Base-by-base conservation (phyloP, 1,139 yeast genomes). In the Magnusiomyces magnusii region DNA sequence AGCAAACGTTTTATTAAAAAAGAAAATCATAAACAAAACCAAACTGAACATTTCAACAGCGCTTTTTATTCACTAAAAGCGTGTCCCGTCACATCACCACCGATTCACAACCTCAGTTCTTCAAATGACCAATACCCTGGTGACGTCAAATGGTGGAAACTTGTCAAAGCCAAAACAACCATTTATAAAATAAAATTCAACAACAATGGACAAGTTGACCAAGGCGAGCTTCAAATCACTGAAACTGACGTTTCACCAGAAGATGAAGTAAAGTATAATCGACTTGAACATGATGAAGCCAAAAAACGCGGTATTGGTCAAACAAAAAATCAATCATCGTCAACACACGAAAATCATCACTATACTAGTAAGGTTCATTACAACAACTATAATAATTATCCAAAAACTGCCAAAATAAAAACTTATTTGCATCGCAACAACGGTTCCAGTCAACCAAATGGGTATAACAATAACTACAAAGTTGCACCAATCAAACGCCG, bases 91-190 rank as follows among this genome's bases (percentile, higher is more conserved):
- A 59, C 67, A 1, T 64, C 66, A 39, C 67, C 68, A 17, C 60
- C 61, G 25, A 58, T 64, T 15, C 59, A 61, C 54, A 63, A 64
- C 59, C 60, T 65, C 19, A 62, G 64, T 41, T 55, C 55, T 25
- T 34, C 59, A 34, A 63, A 59, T 13, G 57, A 58, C 10, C 61
- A 63, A 5, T 58, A 60, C 36, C 60, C 62, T 10, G 68, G 68
- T 17, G 58, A 57, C 28, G 56, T 59, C 27, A 64, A 63, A 44
- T 66, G 68, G 68, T 66, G 67, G 67, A 55, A 58, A 54, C 56
- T 61, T 13, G 36, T 49, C 51, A 55, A 57, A 44, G 47, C 58
- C 24, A 54, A 47, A 31, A 64, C 61, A 58, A 59, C 54, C 31
- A 57, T 56, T 42, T 59, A 61, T 41, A 56, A 54, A 23, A 51